Evolutionary conservation across 768 basidiomycete genomes (phyloP), one percentile per base, ranked within the genome.

Genomic region (Cystobasidium onofrii): DNA sequence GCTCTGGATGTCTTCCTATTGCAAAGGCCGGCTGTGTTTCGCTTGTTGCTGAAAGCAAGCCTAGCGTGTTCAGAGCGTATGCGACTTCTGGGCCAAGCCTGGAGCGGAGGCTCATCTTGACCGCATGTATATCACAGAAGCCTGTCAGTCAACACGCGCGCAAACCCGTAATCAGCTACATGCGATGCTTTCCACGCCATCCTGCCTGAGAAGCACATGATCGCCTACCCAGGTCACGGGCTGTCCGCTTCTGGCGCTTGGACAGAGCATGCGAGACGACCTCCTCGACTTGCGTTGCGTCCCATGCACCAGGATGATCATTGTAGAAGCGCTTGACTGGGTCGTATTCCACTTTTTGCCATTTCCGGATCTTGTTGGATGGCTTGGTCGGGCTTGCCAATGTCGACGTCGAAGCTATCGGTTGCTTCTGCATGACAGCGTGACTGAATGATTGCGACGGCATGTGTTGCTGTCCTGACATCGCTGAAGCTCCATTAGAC

Each of bases 91-190:
- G 84, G 10, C 88, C 85, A 50, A 97, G 82, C 41, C 94, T 85
- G 41, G 90, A 95, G 36, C 93, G 89, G 46, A 99, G 83, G 34
- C 90, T 90, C 89, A 99, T 88, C n/a, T 88, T 88, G 63, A 99
- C 84, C n/a, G 88, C 88, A 79, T 96, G 93, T 73, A 97, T 88
- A 78, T 98, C 94, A 55, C 80, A 73, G 43, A 71, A 54, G 20
- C 79, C 78, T 78, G 65, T 36, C 18, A 9, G 17, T n/a, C 4
- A 2, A 54, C 7, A 7, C 39, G 31, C 63, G 25, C 63, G 43
- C 1, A 43, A 18, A 61, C 10, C 57, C 15, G 57, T 23, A 27
- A 29, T 25, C 13, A 13, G 52, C 31, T 27, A 34, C 39, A 43
- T 7, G 9, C 41, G 31, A 25, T 29, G 1, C 1, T 44, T 29